Conservation (phyloP, 139 green algal genomes). For the Chlamydomonas incerta region DNA sequence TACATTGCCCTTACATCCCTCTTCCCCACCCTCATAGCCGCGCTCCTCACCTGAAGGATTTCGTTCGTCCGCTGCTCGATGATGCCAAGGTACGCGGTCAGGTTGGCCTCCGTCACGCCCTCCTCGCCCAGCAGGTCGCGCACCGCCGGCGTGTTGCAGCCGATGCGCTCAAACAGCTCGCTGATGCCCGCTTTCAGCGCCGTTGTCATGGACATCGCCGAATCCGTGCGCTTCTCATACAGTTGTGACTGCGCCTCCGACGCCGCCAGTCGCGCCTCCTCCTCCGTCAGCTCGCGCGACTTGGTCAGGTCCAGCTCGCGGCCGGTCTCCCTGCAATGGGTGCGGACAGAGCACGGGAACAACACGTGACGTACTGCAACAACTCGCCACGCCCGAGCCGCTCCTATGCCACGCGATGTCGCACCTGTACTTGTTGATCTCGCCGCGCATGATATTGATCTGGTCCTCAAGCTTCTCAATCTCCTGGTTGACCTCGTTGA, state of each 20-base stretch:
- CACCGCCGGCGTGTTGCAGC: slow-evolving; percentile 81
- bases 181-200: slow-evolving; percentile 64
- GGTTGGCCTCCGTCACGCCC: slow-evolving; percentile 82
- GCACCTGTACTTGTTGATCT: slow-evolving; percentile 64
- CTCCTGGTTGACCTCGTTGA: slow-evolving; percentile 86
- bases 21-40: no score
- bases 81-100: slow-evolving; percentile 90
- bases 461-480: slow-evolving; percentile 85
- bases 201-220: slow-evolving; percentile 60
- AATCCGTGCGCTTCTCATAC: slow-evolving; percentile 63
- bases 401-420: no score
- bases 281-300: slow-evolving; percentile 52
- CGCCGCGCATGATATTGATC: slow-evolving; percentile 65
- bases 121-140: slow-evolving; percentile 74
- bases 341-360: neutral
- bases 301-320: slow-evolving; percentile 50
- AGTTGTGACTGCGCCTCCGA: slow-evolving; percentile 63
- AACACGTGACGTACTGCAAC: no score
- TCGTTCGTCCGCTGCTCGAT: slow-evolving; percentile 92
- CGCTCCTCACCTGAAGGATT: slow-evolving; percentile 73
- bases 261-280: slow-evolving; percentile 48
- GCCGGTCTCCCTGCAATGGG: slow-evolving; percentile 26
- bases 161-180: slow-evolving; percentile 80
- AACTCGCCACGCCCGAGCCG: no score
- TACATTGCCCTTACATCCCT: no score